phyloP scores from a whole-genome alignment of 2,329 filamentous ascomycete genomes.

The Diplodia scrobiculata region DNA sequence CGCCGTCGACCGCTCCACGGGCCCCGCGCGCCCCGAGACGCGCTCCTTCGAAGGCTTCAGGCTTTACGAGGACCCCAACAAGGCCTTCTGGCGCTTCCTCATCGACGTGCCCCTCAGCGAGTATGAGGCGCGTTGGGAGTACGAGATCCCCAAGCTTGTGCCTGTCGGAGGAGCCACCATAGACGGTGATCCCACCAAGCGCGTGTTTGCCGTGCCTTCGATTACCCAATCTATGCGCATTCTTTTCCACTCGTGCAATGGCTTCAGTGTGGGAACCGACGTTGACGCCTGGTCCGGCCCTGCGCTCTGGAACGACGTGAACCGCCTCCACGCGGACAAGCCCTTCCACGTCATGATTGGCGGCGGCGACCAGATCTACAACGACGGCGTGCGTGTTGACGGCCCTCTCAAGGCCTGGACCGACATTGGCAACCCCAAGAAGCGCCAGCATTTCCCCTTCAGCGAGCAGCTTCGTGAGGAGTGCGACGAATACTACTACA shows the following conservation, averaged over 20 bases:
- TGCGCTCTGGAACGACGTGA: conserved; percentile 65
- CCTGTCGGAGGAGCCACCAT: conserved; percentile 56
- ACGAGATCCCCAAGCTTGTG: conserved; percentile 68
- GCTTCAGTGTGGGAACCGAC: conserved; percentile 67
- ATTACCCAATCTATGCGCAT: conserved; percentile 67
- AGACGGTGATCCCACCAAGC: conserved; percentile 34
- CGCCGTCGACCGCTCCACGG: conserved; percentile 41
- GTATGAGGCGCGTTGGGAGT: conserved; percentile 77
- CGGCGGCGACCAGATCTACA: conserved; percentile 84
- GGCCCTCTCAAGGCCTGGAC: conserved; percentile 74
- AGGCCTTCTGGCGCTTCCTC: conserved; percentile 63
- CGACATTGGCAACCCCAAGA: conserved; percentile 61
- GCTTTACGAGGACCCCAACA: conserved; percentile 61
- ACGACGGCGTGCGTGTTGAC: conserved; percentile 76
- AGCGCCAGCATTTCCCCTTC: conserved; percentile 63
- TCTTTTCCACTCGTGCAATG: conserved; percentile 71
- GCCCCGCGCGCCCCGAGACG: conserved; percentile 34
- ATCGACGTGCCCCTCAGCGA: conserved; percentile 66
- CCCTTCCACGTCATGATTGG: conserved; percentile 76
- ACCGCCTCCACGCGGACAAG: conserved; percentile 60
- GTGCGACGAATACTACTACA: conserved; percentile 64
- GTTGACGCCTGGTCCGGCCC: conserved; percentile 64
- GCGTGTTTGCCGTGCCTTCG: conserved; percentile 61
- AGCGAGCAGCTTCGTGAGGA: conserved; percentile 63
- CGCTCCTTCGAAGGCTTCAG: conserved; percentile 52